These are phyloP conservation scores for Sporopachydermia lactativora DNA, from an alignment of 805 yeast species.

Conservation along the genomic window DNA sequence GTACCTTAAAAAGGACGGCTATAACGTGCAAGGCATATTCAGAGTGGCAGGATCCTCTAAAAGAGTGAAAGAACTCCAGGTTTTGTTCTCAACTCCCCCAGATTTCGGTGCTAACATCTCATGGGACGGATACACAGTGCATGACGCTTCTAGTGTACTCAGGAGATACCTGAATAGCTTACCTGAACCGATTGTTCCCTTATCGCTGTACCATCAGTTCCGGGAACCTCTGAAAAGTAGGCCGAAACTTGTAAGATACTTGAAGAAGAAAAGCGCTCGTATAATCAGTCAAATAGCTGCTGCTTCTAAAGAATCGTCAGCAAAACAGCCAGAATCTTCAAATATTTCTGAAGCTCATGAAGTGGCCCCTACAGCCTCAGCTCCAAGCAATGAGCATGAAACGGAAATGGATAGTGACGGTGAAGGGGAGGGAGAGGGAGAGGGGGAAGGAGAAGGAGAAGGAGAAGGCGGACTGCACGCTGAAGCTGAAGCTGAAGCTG, in stretches of 20 bases:
- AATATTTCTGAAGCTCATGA: constrained; percentile 2
- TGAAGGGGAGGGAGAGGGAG: not conserved
- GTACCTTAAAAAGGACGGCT: constrained; percentile 61
- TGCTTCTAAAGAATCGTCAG: constrained; percentile 9
- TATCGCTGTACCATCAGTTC: constrained; percentile 59
- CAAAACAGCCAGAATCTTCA: not conserved
- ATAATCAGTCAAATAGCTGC: constrained; percentile 9
- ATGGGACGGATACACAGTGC: constrained; percentile 93
- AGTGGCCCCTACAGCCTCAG: not conserved
- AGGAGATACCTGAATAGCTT: constrained; percentile 76
- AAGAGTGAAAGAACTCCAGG: constrained; percentile 75
- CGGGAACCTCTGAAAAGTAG: constrained; percentile 56
- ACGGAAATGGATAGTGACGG: not conserved
- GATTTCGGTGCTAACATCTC: constrained; percentile 73
- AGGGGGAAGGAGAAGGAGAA: constrained; percentile 4
- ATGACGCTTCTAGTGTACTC: constrained; percentile 87
- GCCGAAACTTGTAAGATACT: constrained; percentile 50
- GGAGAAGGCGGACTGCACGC: not conserved
- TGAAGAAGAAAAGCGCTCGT: constrained; percentile 41
- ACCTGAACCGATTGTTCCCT: constrained; percentile 86
- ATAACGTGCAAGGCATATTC: constrained; percentile 81
- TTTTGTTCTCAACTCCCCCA: constrained; percentile 75
- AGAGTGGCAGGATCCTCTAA: constrained; percentile 86
- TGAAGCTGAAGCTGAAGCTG: constrained; percentile 9
- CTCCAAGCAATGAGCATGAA: not conserved